These are phyloP conservation scores for Podaxis sp. DNA, from an alignment of 768 basidiomycete species.

Conservation along the genomic window DNA sequence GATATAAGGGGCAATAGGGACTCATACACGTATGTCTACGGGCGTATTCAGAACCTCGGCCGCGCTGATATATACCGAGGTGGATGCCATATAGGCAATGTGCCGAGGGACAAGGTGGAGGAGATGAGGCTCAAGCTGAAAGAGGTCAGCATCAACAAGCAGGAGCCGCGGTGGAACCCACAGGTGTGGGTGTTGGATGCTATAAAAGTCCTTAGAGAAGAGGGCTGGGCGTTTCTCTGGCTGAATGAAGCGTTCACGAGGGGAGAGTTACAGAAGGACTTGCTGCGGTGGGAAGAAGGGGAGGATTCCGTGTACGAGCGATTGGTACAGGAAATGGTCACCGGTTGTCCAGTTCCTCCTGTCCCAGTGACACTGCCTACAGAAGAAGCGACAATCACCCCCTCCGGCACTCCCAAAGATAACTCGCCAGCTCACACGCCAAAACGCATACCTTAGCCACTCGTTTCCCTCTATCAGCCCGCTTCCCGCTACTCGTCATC, in stretches of 20 bases:
- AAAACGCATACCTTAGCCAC: background rate
- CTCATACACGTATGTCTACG: conserved; percentile 14
- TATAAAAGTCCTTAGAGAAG: conserved; percentile 13
- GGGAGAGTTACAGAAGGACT: conserved; percentile 13
- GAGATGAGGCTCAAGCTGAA: conserved; percentile 7
- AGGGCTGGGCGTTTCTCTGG: conserved; percentile 9
- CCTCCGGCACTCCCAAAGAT: background rate
- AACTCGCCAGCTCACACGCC: background rate
- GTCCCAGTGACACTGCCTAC: background rate
- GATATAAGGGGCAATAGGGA: conserved; percentile 17
- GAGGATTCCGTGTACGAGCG: conserved; percentile 18
- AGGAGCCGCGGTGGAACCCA: conserved; percentile 14
- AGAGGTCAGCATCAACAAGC: conserved; percentile 12
- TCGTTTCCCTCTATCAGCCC: background rate
- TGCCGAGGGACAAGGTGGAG: conserved; percentile 12
- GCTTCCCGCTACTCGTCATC: background rate
- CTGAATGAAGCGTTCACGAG: conserved; percentile 11
- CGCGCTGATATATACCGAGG: conserved; percentile 14
- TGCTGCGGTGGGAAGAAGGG: conserved; percentile 13
- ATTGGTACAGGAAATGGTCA: conserved; percentile 6
- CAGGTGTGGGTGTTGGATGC: conserved; percentile 18
- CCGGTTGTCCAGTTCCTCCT: background rate
- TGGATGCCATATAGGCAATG: conserved; percentile 17
- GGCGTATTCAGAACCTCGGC: conserved; percentile 6
- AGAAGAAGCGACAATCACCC: background rate